Percentiles rank a stretch among this genome's conserved stretches.
phyloP scores from a whole-genome alignment of 371 early-diverging fungal genomes.

The Haplosporangium sp. region DNA sequence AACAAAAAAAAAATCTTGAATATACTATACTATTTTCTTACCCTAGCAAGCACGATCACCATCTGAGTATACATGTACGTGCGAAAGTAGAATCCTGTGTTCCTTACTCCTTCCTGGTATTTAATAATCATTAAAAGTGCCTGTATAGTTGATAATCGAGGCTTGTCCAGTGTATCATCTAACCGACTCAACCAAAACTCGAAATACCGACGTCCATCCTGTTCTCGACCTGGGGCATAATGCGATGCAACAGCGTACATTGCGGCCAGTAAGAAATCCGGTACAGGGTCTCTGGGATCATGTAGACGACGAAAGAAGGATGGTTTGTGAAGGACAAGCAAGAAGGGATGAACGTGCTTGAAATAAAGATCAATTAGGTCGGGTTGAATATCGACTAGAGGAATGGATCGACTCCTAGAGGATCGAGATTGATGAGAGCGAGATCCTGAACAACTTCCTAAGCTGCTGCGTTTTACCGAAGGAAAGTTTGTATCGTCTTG shows the following conservation, averaged over 20 bases:
- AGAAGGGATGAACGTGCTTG: conserved; percentile 65
- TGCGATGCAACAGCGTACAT: conserved; percentile 67
- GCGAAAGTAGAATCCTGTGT: conserved; percentile 58
- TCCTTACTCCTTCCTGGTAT: conserved; percentile 54
- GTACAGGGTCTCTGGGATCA: conserved; percentile 60
- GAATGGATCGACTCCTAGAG: conserved; percentile 43
- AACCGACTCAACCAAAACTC: conserved; percentile 51
- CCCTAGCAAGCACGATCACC: conserved; percentile 64
- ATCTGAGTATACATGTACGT: conserved; percentile 57
- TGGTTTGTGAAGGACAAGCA: conserved; percentile 69
- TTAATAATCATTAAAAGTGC: conserved; percentile 54
- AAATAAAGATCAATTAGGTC: conserved; percentile 63
- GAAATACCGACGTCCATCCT: conserved; percentile 51
- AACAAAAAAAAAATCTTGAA: not conserved
- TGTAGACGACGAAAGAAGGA: conserved; percentile 64
- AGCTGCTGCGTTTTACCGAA: conserved; percentile 5
- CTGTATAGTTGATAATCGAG: conserved; percentile 56
- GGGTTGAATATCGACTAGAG: conserved; percentile 46
- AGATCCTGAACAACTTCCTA: not conserved
- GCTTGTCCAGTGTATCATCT: conserved; percentile 55
- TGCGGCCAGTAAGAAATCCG: conserved; percentile 60
- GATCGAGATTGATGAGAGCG: conserved; percentile 14
- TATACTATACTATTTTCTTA: conserved; percentile 60
- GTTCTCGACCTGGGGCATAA: conserved; percentile 54
- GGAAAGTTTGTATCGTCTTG: not conserved